phyloP scores from a whole-genome alignment of 208 protist genomes.

The Angomonas deanei region DNA sequence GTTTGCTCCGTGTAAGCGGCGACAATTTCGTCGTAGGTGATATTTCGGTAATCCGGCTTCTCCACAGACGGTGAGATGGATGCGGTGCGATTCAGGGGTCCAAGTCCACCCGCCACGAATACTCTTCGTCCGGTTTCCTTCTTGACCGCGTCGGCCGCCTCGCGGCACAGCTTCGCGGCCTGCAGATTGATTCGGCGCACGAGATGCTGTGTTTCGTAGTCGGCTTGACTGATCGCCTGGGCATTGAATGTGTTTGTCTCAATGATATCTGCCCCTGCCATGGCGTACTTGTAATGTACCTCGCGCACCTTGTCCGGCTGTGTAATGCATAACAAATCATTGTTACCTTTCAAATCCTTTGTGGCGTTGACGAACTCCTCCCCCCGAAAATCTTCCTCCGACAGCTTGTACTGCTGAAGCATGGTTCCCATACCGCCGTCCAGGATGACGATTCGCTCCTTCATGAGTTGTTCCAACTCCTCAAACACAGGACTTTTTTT shows the following conservation, averaged over 20 bases:
- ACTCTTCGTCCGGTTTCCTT: conserved; percentile 43
- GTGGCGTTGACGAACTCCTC: conserved; percentile 85
- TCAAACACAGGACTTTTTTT: conserved; percentile 35
- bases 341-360: conserved; percentile 95
- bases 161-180: conserved; percentile 58
- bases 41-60: conserved; percentile 89
- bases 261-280: conserved; percentile 93
- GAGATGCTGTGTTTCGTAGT: conserved; percentile 92
- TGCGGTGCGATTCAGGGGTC: conserved; percentile 93
- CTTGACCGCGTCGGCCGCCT: conserved; percentile 41
- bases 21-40: conserved; percentile 92
- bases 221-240: conserved; percentile 89
- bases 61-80: conserved; percentile 94
- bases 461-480: conserved; percentile 45
- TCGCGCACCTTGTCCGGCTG: conserved; percentile 88
- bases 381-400: conserved; percentile 76
- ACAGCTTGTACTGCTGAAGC: conserved; percentile 89
- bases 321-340: conserved; percentile 94
- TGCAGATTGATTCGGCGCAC: conserved; percentile 81
- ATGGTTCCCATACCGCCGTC: conserved; percentile 97
- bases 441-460: conserved; percentile 76
- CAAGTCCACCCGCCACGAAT: conserved; percentile 93
- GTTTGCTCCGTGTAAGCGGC: conserved; percentile 90
- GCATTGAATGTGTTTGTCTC: conserved; percentile 97
- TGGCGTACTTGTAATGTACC: conserved; percentile 90